Evolutionary conservation across 2,329 filamentous ascomycete genomes (phyloP).

Genomic region (Lachnellula hyalina): DNA sequence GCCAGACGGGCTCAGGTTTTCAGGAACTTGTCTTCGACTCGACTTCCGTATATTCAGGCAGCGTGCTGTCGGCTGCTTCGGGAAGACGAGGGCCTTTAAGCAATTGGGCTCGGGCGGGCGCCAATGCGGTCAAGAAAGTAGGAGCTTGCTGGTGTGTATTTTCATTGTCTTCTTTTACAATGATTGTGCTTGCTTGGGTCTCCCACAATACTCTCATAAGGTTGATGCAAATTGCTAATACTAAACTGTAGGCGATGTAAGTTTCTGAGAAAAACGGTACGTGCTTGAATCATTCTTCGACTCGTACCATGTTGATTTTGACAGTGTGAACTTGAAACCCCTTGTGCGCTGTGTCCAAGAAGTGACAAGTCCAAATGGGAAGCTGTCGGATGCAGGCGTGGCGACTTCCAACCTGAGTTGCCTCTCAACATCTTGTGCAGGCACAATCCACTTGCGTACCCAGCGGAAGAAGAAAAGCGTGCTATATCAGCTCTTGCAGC

Average conservation of each 20-base stretch:
- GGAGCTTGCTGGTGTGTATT: neutral
- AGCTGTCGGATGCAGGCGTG: conserved; percentile 9
- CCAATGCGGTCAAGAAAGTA: neutral
- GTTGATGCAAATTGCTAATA: neutral
- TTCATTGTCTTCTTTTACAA: too few relatives aligned
- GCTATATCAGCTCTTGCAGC: neutral
- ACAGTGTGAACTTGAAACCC: conserved; percentile 8
- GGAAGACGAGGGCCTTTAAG: neutral
- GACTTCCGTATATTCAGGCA: neutral
- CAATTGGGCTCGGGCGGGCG: neutral
- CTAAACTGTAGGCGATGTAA: conserved; percentile 9
- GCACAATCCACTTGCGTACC: neutral
- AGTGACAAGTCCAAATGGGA: conserved; percentile 9
- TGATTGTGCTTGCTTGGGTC: neutral
- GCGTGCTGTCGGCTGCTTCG: neutral
- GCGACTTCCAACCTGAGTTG: conserved; percentile 6
- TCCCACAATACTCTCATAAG: neutral
- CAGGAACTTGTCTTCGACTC: neutral
- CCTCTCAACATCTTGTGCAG: conserved; percentile 2
- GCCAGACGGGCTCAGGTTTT: neutral
- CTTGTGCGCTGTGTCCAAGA: conserved; percentile 10
- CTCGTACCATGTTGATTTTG: neutral
- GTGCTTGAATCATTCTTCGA: neutral
- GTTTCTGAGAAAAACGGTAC: conserved; percentile 12
- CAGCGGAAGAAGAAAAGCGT: neutral